Conservation (phyloP, 805 yeast genomes). For the Cyberlindnera americana region DNA sequence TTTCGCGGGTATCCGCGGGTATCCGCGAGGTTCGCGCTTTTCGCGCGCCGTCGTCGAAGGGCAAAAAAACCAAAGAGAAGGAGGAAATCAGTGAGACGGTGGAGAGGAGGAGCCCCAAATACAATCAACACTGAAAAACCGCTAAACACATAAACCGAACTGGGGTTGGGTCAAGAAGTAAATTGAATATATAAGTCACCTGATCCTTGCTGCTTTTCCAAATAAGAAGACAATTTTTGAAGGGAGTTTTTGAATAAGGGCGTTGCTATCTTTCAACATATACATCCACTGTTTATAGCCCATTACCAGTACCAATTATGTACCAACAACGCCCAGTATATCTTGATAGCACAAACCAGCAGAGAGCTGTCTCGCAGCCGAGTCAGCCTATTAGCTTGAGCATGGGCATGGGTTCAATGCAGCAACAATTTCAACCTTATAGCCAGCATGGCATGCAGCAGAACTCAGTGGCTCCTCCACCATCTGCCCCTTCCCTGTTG, state of each 20-base stretch:
- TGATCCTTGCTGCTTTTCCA: too few species aligned
- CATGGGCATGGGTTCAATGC: constrained; percentile 10
- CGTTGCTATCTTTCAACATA: constrained; percentile 1
- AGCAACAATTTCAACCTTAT: constrained; percentile 22
- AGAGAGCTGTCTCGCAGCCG: constrained; percentile 12
- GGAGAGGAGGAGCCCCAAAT: too few species aligned
- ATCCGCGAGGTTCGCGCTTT: not conserved
- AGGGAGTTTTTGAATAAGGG: not conserved
- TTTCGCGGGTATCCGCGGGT: not conserved
- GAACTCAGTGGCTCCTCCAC: constrained; percentile 10
- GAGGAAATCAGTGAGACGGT: not conserved
- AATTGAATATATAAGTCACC: too few species aligned
- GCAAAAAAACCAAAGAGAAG: not conserved
- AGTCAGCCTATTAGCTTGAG: constrained; percentile 6
- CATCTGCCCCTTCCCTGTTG: constrained; percentile 11
- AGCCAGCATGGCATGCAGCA: constrained; percentile 9
- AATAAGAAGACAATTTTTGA: not conserved
- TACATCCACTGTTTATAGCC: not conserved
- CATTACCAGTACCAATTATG: constrained; percentile 1
- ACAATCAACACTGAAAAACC: too few species aligned
- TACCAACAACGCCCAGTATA: constrained; percentile 23
- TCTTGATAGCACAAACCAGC: constrained; percentile 15
- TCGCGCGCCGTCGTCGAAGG: not conserved
- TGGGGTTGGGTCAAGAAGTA: too few species aligned
- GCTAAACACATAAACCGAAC: too few species aligned